Conservation (phyloP, 2,329 filamentous ascomycete species). For the Penicillium sp. region DNA sequence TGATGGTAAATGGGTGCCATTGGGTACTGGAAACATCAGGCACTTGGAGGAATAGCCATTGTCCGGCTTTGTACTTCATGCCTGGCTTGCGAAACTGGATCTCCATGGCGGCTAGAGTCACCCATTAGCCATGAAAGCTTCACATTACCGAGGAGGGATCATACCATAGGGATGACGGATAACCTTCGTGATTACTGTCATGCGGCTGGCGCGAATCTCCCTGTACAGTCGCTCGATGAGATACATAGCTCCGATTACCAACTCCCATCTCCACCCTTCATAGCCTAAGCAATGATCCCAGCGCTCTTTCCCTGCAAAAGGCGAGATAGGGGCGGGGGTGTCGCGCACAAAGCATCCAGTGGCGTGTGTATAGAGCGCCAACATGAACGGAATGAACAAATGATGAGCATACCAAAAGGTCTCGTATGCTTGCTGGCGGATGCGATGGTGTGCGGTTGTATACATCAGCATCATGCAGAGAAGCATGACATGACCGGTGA, state of each 20-base stretch:
- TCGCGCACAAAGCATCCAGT: constrained; percentile 96
- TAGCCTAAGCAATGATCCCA: constrained; percentile 95
- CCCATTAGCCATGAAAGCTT: not conserved
- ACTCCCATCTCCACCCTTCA: constrained; percentile 94
- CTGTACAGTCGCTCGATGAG: constrained; percentile 84
- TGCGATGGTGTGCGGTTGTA: constrained; percentile 87
- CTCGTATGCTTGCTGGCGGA: constrained; percentile 95
- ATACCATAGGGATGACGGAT: constrained; percentile 90
- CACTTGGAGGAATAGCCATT: constrained; percentile 96
- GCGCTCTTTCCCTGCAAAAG: constrained; percentile 75
- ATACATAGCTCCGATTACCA: constrained; percentile 80
- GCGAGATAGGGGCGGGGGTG: constrained; percentile 65
- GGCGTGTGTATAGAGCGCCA: constrained; percentile 92
- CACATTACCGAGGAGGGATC: constrained; percentile 23
- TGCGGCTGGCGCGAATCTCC: constrained; percentile 76
- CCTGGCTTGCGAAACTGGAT: constrained; percentile 95
- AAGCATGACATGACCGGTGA: constrained; percentile 96
- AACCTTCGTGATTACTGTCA: constrained; percentile 87
- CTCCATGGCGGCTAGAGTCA: constrained; percentile 76
- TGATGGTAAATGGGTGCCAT: constrained; percentile 99
- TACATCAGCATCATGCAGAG: constrained; percentile 99
- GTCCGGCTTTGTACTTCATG: constrained; percentile 96
- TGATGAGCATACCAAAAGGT: constrained; percentile 99
- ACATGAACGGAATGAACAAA: constrained; percentile 91
- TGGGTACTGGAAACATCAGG: constrained; percentile 83